Percentiles rank a stretch among this genome's conserved stretches.
These are phyloP conservation scores for Leccinum ochraceum DNA, from an alignment of 768 basidiomycete genomes.

Conservation along the genomic window DNA sequence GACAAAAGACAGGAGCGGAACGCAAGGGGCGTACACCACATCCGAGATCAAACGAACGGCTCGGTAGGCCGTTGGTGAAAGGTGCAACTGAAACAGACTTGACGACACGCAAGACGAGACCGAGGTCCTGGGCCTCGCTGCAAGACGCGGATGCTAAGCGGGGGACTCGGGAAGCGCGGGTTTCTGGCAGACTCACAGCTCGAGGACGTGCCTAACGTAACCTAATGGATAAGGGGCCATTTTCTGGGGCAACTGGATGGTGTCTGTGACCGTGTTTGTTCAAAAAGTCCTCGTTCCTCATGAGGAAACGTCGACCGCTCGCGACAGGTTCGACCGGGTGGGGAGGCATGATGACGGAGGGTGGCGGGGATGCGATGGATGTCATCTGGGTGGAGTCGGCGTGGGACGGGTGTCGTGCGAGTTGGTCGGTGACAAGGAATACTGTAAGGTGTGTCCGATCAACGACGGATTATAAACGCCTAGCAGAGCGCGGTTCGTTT, in stretches of 20 bases:
- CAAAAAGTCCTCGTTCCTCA: constrained; percentile 55
- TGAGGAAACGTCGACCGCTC: constrained; percentile 34
- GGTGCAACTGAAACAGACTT: constrained; percentile 59
- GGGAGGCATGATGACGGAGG: constrained; percentile 23
- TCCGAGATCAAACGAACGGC: constrained; percentile 64
- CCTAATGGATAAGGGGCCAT: constrained; percentile 77
- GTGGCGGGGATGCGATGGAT: constrained; percentile 17
- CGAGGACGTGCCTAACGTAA: constrained; percentile 66
- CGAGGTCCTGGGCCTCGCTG: constrained; percentile 49
- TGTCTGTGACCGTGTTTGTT: constrained; percentile 62
- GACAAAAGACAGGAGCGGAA: background rate
- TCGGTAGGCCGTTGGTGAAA: constrained; percentile 52
- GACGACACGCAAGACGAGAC: constrained; percentile 48
- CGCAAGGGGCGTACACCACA: constrained; percentile 57
- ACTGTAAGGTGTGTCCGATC: no score
- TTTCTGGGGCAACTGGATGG: constrained; percentile 69
- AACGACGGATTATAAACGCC: no score
- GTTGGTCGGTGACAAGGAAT: constrained; percentile 10
- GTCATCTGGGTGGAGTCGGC: background rate
- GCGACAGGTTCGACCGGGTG: constrained; percentile 22
- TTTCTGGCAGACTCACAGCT: constrained; percentile 52
- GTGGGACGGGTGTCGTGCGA: constrained; percentile 12
- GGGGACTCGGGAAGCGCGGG: background rate
- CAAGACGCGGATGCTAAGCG: constrained; percentile 7
- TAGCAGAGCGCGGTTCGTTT: no score